phyloP scores from a whole-genome alignment of 1,284 basidiomycete species.

The Trametes versicolor region DNA sequence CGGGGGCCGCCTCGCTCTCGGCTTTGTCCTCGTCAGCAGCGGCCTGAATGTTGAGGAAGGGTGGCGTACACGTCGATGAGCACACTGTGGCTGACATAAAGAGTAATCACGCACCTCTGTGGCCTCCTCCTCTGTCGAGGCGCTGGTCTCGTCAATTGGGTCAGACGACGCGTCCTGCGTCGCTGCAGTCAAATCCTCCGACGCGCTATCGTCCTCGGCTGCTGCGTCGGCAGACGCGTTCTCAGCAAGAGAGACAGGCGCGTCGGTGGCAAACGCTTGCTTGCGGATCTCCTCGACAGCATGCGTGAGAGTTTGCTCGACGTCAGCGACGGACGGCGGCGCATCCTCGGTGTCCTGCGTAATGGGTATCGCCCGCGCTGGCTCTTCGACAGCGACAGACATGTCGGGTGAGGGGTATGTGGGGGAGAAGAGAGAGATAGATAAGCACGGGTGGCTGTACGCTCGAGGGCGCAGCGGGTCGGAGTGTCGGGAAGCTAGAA shows the following conservation, averaged over 20 bases:
- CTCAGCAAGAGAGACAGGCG: constrained; percentile 14
- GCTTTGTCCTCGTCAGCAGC: constrained; percentile 7
- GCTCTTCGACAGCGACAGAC: constrained; percentile 42
- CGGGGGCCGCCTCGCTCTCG: constrained; percentile 7
- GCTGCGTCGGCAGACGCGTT: constrained; percentile 1
- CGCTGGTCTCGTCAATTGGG: background rate
- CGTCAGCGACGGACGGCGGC: constrained; percentile 17
- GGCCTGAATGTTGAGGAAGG: background rate
- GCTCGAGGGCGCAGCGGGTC: constrained; percentile 16
- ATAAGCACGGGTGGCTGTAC: constrained; percentile 33
- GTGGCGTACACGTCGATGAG: background rate
- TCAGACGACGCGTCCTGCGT: constrained; percentile 15
- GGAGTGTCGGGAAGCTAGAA: constrained; percentile 18
- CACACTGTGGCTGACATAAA: background rate
- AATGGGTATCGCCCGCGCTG: constrained; percentile 29
- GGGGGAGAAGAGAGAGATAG: constrained; percentile 26
- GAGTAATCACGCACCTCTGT: constrained; percentile 7
- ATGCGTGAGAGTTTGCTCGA: constrained; percentile 20
- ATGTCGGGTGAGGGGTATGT: constrained; percentile 35
- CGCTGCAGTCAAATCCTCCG: constrained; percentile 5
- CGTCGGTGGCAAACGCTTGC: constrained; percentile 20
- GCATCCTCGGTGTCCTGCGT: constrained; percentile 29
- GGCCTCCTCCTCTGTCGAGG: background rate
- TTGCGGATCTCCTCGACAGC: constrained; percentile 20
- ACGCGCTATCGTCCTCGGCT: constrained; percentile 8